Evolutionary conservation across 2,329 filamentous ascomycete genomes (phyloP), one percentile per base, ranked within the genome.

Genomic region (Hypocrella siamensis): DNA sequence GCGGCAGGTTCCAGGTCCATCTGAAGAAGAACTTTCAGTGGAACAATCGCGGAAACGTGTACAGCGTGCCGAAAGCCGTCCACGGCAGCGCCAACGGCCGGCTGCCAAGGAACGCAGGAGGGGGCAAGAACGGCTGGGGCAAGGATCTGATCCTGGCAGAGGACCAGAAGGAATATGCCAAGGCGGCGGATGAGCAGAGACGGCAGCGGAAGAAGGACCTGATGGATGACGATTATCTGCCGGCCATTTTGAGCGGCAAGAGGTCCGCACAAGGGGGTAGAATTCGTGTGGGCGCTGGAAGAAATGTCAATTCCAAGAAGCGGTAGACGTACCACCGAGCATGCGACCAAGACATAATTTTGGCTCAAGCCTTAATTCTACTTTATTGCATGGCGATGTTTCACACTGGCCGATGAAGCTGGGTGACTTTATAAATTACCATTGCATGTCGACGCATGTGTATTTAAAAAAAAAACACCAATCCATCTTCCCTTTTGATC

Each of bases 11-110:
- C 60, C 75, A 70, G 36, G 57, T 98, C 37, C 82, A 94, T 51
- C 63, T 98, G 37, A 93, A 93, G 65, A 78, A 76, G 56, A 93
- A 93, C 54, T 93, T 90, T 65, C 84, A 94, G 58, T 93, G 79
- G 77, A 96, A 93, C 57, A 93, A 79, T 43, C 70, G 86, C 17
- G 90, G 90, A 32, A 90, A 94, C 54, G 73, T 83, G 24, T 98
- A 79, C 62, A 92, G 84, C 52, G 75, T 98, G 28, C 90, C 90
- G 2, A 96, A 94, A 60, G 82, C 90, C 0, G 70, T 80, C 10
- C 74, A 81, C 38, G 90, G 90, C 3, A 78, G 71, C 11, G 59
- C 86, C 6, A 93, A 75, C 53, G 85, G 84, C 29, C 84, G 85
- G 53, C 65, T 61, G 57, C 54, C 70, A 54, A 72, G 55, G 59